Conservation (phyloP, 2,329 filamentous ascomycete species). For the Chaetomiaceae sp. region DNA sequence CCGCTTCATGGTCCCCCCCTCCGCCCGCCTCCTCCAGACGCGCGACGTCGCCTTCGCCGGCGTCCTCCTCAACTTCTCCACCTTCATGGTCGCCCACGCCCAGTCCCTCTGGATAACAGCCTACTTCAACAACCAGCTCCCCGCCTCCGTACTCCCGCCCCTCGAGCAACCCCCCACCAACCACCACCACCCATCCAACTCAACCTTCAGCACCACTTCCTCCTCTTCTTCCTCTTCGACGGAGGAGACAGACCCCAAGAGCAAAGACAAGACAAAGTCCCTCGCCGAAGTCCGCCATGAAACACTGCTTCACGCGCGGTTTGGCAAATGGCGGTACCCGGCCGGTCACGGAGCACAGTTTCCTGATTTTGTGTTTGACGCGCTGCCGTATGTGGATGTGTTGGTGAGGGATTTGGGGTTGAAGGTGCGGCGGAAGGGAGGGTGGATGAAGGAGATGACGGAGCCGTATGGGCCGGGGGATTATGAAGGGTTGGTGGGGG, state of each 20-base stretch:
- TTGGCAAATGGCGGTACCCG: slow-evolving; percentile 65
- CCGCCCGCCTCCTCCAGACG: slow-evolving; percentile 33
- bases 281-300: slow-evolving; percentile 46
- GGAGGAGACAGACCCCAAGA: neutral
- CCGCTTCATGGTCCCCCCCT: slow-evolving; percentile 44
- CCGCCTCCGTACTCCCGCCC: slow-evolving; percentile 26
- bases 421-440: slow-evolving; percentile 50
- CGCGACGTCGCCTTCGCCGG: slow-evolving; percentile 46
- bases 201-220: no score
- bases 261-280: slow-evolving; percentile 28
- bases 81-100: slow-evolving; percentile 39
- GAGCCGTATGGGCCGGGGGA: slow-evolving; percentile 56
- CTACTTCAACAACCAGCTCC: slow-evolving; percentile 54
- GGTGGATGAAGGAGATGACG: slow-evolving; percentile 48
- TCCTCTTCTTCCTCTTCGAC: neutral
- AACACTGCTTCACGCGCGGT: slow-evolving; percentile 62
- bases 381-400: slow-evolving; percentile 67
- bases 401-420: slow-evolving; percentile 63
- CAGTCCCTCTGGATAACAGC: slow-evolving; percentile 62
- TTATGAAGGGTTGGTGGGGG: slow-evolving; percentile 49
- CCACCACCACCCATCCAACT: neutral
- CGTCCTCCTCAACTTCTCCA: slow-evolving; percentile 40
- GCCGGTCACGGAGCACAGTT: slow-evolving; percentile 58
- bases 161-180: neutral
- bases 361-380: slow-evolving; percentile 73